Percentiles rank a stretch among this genome's conserved stretches.
These are phyloP conservation scores for Penicillium salamii DNA, from an alignment of 495 filamentous ascomycete genomes.

Conservation along the genomic window DNA sequence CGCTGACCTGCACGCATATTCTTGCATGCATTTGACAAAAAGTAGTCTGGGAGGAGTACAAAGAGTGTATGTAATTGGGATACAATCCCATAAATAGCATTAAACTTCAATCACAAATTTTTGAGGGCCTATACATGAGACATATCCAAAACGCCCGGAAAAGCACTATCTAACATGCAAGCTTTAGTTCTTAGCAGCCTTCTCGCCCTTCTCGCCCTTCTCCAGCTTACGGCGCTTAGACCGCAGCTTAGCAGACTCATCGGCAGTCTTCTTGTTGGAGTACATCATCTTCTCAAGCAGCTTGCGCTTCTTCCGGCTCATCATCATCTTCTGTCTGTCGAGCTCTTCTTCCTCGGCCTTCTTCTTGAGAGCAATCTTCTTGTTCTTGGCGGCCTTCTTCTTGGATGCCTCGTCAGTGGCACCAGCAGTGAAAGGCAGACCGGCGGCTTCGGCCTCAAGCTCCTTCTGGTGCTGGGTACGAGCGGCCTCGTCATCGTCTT, in stretches of 20 bases:
- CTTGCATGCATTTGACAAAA: too few species aligned
- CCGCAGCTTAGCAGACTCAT: conserved; percentile 69
- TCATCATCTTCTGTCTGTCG: conserved; percentile 87
- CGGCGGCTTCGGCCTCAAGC: conserved; percentile 82
- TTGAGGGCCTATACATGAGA: conserved; percentile 13
- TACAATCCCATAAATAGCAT: conserved; percentile 6
- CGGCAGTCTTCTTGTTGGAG: conserved; percentile 79
- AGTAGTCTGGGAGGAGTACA: too few species aligned
- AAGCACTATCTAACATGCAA: conserved; percentile 12
- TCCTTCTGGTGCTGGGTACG: conserved; percentile 73
- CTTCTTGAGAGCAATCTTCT: conserved; percentile 65
- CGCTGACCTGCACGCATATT: too few species aligned
- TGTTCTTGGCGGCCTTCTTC: conserved; percentile 61
- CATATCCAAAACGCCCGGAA: conserved; percentile 12
- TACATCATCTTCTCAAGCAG: conserved; percentile 89
- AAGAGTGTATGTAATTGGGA: conserved; percentile 1
- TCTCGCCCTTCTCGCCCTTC: conserved; percentile 44
- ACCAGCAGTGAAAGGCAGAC: conserved; percentile 43
- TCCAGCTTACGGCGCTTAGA: conserved; percentile 87
- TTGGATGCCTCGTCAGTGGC: conserved; percentile 41
- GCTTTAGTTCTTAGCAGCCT: conserved; percentile 23
- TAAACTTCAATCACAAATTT: conserved; percentile 11
- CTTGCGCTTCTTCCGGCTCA: conserved; percentile 88
- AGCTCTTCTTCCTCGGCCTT: conserved; percentile 78
- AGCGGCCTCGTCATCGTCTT: conserved; percentile 52